Conservation (phyloP, 2,329 filamentous ascomycete species). For the Colletotrichum euphorbiae region DNA sequence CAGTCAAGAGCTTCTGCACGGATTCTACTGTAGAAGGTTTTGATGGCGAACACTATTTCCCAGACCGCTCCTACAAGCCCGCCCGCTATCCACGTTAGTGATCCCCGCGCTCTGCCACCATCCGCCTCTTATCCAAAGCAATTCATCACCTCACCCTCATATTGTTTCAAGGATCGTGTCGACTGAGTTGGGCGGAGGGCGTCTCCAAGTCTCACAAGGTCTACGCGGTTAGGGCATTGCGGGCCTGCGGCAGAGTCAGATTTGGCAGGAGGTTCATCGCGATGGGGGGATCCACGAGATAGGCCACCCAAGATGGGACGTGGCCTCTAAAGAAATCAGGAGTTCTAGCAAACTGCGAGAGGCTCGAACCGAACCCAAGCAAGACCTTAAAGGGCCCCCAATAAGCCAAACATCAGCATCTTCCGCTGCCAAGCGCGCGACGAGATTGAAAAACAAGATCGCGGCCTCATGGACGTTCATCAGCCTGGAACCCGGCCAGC, state of each 20-base stretch:
- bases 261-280: constrained; percentile 14
- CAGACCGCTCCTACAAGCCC: background rate
- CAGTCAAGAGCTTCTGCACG: background rate
- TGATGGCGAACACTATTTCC: constrained; percentile 22
- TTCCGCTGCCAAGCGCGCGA: constrained; percentile 18
- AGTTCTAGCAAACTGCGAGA: background rate
- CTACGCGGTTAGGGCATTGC: background rate
- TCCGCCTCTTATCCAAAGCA: constrained; percentile 5
- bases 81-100: constrained; percentile 6
- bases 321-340: background rate
- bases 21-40: constrained; percentile 20
- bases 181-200: constrained; percentile 9
- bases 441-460: background rate
- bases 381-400: background rate
- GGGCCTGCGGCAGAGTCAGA: background rate
- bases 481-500: background rate
- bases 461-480: background rate
- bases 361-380: background rate
- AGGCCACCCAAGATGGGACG: background rate
- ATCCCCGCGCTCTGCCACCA: constrained; percentile 9
- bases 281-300: background rate
- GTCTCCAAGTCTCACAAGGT: background rate
- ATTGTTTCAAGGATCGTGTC: constrained; percentile 30
- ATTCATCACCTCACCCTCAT: constrained; percentile 28
- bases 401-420: background rate